A percentile compares a stretch with the other conserved stretches of the same genome.
phyloP scores from a whole-genome alignment of 495 filamentous ascomycete species.

The Aspergillus funiculosus region DNA sequence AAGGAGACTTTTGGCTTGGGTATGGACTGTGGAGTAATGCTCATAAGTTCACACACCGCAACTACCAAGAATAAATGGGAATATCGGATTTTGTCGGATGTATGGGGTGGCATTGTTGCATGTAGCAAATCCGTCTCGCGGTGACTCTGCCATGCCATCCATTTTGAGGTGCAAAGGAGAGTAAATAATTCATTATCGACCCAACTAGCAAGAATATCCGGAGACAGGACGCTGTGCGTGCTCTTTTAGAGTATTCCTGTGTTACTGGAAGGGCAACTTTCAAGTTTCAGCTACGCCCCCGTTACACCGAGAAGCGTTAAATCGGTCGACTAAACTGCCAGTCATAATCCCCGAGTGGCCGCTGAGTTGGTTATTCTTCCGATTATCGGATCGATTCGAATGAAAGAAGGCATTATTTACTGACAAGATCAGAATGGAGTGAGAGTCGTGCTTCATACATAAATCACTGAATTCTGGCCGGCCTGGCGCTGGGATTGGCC shows the following conservation, averaged over 20 bases:
- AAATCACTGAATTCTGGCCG: neutral
- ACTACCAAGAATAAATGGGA: no score
- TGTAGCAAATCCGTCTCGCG: no score
- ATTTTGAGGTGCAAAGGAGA: no score
- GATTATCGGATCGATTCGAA: conserved; percentile 5
- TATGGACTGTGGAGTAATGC: no score
- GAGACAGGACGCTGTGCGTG: no score
- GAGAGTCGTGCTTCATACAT: neutral
- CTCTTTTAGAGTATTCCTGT: neutral
- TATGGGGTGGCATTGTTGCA: no score
- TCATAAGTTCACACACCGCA: no score
- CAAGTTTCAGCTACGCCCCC: neutral
- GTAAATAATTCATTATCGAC: no score
- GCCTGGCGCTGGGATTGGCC: neutral
- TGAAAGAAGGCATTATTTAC: neutral
- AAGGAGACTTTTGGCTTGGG: no score
- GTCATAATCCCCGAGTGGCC: neutral
- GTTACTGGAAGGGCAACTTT: neutral
- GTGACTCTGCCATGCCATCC: no score
- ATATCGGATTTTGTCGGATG: no score
- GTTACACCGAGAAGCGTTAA: neutral
- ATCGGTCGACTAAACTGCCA: neutral
- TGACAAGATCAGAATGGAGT: neutral
- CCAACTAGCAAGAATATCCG: no score
- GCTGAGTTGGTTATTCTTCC: neutral